phyloP scores from a whole-genome alignment of 163 green algal species.

The Coccomyxa subellipsoidea region DNA sequence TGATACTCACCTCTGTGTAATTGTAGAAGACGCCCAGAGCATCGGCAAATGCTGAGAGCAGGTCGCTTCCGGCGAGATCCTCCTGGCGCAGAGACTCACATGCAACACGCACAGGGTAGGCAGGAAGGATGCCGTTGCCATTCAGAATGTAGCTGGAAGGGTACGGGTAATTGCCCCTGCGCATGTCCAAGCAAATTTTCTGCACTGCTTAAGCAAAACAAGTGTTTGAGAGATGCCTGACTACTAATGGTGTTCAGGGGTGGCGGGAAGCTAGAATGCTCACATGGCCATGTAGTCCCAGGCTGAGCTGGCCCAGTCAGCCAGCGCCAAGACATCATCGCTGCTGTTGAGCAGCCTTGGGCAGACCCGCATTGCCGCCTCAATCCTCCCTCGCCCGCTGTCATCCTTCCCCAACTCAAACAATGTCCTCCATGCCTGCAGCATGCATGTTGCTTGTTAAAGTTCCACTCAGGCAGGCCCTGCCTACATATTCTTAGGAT shows the following conservation, averaged over 20 bases:
- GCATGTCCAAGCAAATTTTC: neutral
- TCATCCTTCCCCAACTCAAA: constrained; percentile 8
- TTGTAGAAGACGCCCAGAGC: constrained; percentile 85
- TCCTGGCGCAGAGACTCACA: constrained; percentile 51
- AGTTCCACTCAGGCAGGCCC: too few relatives aligned
- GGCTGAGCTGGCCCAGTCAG: constrained; percentile 48
- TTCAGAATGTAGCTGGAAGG: constrained; percentile 78
- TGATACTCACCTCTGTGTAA: constrained; percentile 49
- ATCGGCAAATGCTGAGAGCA: constrained; percentile 46
- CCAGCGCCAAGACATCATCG: constrained; percentile 48
- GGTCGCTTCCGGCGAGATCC: constrained; percentile 15
- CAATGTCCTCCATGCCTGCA: constrained; percentile 31
- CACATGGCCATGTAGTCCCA: constrained; percentile 49
- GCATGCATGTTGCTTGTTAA: neutral
- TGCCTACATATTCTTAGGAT: too few relatives aligned
- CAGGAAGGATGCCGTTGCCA: constrained; percentile 65
- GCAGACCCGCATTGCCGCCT: constrained; percentile 50
- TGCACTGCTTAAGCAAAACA: too few relatives aligned
- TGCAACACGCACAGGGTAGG: constrained; percentile 72
- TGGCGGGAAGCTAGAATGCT: neutral
- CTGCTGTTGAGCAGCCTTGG: constrained; percentile 19
- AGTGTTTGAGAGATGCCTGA: neutral
- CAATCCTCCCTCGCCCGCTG: constrained; percentile 31
- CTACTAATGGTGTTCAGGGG: neutral
- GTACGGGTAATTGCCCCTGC: constrained; percentile 73